Conservation (phyloP, 176 grass and related monocot genomes). For the Oryza australiensis region DNA sequence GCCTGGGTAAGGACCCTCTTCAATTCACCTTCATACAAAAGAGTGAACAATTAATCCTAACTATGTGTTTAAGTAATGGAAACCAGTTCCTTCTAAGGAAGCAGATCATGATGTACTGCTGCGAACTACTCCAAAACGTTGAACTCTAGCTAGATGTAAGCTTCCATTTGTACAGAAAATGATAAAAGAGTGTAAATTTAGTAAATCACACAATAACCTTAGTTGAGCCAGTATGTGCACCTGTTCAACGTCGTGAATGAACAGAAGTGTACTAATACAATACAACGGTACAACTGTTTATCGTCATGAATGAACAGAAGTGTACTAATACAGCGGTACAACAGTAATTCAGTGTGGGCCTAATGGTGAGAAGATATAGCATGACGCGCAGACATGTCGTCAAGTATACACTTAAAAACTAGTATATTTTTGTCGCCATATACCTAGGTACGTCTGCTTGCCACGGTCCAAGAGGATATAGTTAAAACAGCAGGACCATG, state of each 20-base stretch:
- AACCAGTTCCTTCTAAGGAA: conserved; percentile 2
- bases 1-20: conserved; percentile 62
- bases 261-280: too few species aligned
- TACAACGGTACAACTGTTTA: too few species aligned
- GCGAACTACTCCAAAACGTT: background rate
- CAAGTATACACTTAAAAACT: conserved; percentile 8
- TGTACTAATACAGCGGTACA: conserved; percentile 13
- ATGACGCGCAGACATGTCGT: background rate
- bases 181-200: background rate
- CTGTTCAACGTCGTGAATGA: background rate
- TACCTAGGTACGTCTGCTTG: conserved; percentile 7
- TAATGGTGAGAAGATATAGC: background rate
- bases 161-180: background rate
- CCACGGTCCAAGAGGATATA: conserved; percentile 2
- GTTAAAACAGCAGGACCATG: conserved; percentile 25
- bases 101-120: background rate
- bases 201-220: background rate
- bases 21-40: conserved; percentile 67
- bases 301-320: background rate
- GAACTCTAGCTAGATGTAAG: background rate
- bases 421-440: background rate
- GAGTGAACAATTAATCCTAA: background rate
- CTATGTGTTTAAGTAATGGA: background rate
- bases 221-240: background rate
- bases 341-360: background rate